Evolutionary conservation across 2,329 filamentous ascomycete genomes (phyloP), one percentile per base, ranked within the genome.

Genomic region (Colletotrichum destructivum): DNA sequence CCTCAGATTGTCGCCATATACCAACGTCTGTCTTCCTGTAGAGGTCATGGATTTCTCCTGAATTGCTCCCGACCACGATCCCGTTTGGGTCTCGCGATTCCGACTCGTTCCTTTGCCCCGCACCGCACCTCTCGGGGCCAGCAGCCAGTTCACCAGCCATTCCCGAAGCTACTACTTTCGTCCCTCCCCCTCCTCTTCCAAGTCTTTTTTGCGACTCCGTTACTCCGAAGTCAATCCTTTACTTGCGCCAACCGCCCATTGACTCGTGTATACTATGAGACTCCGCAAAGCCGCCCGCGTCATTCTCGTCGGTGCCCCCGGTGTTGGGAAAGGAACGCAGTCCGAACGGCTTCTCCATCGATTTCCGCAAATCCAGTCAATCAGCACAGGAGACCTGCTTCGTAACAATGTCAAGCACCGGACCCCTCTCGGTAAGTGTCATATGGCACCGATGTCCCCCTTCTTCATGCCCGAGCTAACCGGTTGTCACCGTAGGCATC

Each of bases 261-360:
- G 70, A 65, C 13, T 57, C 61, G 42, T 35, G 42, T 66, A 56
- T 73, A 74, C 67, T 74, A 91, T 92, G 90, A 87, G 90, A 84
- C 89, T 97, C 79, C 89, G 88, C 75, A 91, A 88, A 84, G 96
- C 96, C 69, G 96, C 96, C 66, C 93, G 96, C 74, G 92, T 98
- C 74, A 98, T 99, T 79, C 90, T 99, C 76, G 90, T 99, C 77
- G 96, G 96, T 77, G 95, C 96, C 63, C 96, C 96, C n/a, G 95
- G 95, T 70, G 96, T 98, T 69, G 96, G 96, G 74, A 99, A 99
- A 83, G 96, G 96, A 74, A 99, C 96, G 3, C 96, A 99, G 85
- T 94, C 94, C 62, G 94, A 97, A 82, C 91, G 96, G 73, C 87
- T 99, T 74, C 91, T 98, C 76, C 87, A 91, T 76, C 91, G 93